phyloP scores from a whole-genome alignment of 495 filamentous ascomycete genomes.

The Neurospora hispaniola region DNA sequence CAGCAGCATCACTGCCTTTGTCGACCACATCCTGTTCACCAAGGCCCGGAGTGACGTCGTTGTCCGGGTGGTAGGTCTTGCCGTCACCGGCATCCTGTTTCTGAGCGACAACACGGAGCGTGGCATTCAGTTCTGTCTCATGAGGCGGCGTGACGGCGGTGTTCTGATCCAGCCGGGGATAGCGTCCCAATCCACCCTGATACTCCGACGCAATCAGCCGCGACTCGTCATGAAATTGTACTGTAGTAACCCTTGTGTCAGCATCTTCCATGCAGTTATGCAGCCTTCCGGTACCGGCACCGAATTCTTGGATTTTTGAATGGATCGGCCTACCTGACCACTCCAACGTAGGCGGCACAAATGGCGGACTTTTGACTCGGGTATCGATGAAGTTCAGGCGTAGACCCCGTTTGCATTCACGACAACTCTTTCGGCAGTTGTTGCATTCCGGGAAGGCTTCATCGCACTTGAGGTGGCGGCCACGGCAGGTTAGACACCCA shows the following conservation, averaged over 20 bases:
- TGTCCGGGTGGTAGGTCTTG: not conserved
- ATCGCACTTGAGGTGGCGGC: slow-evolving; percentile 61
- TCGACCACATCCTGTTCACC: slow-evolving; percentile 2
- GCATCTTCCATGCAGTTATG: slow-evolving; percentile 2
- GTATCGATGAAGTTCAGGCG: slow-evolving; percentile 91
- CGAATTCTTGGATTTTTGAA: not conserved
- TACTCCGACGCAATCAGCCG: slow-evolving; percentile 88
- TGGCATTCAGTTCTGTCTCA: slow-evolving; percentile 11
- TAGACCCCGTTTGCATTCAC: slow-evolving; percentile 77
- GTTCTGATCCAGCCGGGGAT: slow-evolving; percentile 45
- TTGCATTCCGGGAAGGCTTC: slow-evolving; percentile 67
- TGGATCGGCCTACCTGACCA: slow-evolving; percentile 46
- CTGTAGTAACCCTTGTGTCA: slow-evolving; percentile 20
- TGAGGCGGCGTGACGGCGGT: slow-evolving; percentile 13
- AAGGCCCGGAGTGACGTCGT: not conserved
- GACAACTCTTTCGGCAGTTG: slow-evolving; percentile 83
- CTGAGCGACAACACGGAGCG: not conserved
- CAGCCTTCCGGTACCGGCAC: not conserved
- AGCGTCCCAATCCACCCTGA: slow-evolving; percentile 66
- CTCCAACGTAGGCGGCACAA: slow-evolving; percentile 48
- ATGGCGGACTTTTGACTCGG: slow-evolving; percentile 58
- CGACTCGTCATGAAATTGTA: slow-evolving; percentile 78
- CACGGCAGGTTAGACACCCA: slow-evolving; percentile 68
- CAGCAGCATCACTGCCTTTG: not conserved
- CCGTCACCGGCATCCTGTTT: not conserved